phyloP scores from a whole-genome alignment of 768 basidiomycete genomes.

The Macrolepiota fuliginosa region DNA sequence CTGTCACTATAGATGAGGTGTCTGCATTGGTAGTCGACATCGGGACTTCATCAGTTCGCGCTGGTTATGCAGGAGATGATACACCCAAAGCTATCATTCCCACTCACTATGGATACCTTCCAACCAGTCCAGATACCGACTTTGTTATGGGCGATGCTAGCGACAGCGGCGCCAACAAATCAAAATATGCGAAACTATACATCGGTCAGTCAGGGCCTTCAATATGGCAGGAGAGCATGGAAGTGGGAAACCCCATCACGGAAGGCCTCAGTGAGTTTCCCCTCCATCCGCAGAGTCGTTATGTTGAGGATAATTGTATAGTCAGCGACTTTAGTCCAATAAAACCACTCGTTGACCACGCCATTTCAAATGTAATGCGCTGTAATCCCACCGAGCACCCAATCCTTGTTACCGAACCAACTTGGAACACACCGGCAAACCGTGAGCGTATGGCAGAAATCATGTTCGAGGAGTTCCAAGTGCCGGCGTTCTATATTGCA shows the following conservation, averaged over 20 bases:
- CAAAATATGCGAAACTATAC: slow-evolving; percentile 59
- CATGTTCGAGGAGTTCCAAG: slow-evolving; percentile 95
- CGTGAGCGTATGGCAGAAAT: slow-evolving; percentile 95
- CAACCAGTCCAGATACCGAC: slow-evolving; percentile 42
- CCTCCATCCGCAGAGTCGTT: not conserved
- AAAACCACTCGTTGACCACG: slow-evolving; percentile 69
- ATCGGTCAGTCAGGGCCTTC: slow-evolving; percentile 88
- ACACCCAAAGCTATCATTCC: slow-evolving; percentile 91
- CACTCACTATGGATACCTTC: slow-evolving; percentile 80
- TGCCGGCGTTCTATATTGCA: slow-evolving; percentile 95
- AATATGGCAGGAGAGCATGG: slow-evolving; percentile 89
- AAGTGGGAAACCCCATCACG: slow-evolving; percentile 76
- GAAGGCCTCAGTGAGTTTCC: slow-evolving; percentile 77
- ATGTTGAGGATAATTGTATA: slow-evolving; percentile 21
- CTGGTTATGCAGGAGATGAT: slow-evolving; percentile 98
- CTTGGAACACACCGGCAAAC: slow-evolving; percentile 94
- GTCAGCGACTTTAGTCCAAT: slow-evolving; percentile 79
- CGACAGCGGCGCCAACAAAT: slow-evolving; percentile 27
- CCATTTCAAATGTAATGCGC: slow-evolving; percentile 72
- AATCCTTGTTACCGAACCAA: slow-evolving; percentile 88
- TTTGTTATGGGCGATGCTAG: slow-evolving; percentile 49
- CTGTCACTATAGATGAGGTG: slow-evolving; percentile 73
- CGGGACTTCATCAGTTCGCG: slow-evolving; percentile 84
- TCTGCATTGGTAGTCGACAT: slow-evolving; percentile 95
- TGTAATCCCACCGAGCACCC: slow-evolving; percentile 85